Evolutionary conservation across 495 filamentous ascomycete genomes (phyloP).

Genomic region (Sporormia fimetaria): DNA sequence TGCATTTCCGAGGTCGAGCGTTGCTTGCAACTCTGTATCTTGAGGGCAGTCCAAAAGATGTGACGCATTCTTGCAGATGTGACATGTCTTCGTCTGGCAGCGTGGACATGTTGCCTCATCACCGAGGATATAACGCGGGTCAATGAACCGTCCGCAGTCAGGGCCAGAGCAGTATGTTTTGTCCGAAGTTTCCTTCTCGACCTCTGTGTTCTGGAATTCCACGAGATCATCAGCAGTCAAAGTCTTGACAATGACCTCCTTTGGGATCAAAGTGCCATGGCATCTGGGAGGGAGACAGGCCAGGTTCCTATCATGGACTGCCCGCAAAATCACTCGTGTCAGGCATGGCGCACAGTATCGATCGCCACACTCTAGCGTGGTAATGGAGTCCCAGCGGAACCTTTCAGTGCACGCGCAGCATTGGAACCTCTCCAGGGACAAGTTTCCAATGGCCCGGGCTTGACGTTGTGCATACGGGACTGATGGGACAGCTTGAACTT

Average conservation of each 20-base stretch:
- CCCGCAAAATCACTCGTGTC: slow-evolving; percentile 1
- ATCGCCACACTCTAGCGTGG: not conserved
- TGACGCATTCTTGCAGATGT: slow-evolving; percentile 8
- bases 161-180: slow-evolving; percentile 5
- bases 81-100: slow-evolving; percentile 2
- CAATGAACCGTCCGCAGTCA: slow-evolving; percentile 9
- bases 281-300: slow-evolving; percentile 3
- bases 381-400: slow-evolving; percentile 1
- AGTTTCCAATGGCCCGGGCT: slow-evolving; percentile 2
- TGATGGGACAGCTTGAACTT: slow-evolving; percentile 7
- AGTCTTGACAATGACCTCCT: not conserved
- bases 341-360: slow-evolving; percentile 2
- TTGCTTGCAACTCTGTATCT: slow-evolving; percentile 4
- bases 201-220: not conserved
- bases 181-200: not conserved
- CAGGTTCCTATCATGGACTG: not conserved
- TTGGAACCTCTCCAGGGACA: slow-evolving; percentile 5
- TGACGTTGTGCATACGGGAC: slow-evolving; percentile 9
- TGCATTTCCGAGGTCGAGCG: not conserved
- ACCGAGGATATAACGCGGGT: not conserved
- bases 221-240: slow-evolving; percentile 3
- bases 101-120: slow-evolving; percentile 1
- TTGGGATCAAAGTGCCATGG: not conserved
- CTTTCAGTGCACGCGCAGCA: not conserved
- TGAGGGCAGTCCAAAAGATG: slow-evolving; percentile 9